A percentile compares a stretch with the other conserved stretches of the same genome.
phyloP scores from a whole-genome alignment of 352 stramenopile species.

The Aphanomyces euteiches region DNA sequence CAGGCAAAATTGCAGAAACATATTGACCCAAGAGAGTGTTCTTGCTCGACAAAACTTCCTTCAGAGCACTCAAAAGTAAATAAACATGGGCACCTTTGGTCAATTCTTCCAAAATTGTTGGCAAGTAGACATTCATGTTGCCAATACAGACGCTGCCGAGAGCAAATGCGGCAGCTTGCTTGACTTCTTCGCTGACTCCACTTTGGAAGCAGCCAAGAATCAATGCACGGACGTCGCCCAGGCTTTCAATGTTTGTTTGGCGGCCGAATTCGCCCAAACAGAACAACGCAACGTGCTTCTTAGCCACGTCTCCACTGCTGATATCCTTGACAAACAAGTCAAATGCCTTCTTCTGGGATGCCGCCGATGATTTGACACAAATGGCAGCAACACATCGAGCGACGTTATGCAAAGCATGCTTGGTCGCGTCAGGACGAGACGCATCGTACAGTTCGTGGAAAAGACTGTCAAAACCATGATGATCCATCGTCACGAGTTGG shows the following conservation, averaged over 20 bases:
- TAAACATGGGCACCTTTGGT: slow-evolving; percentile 92
- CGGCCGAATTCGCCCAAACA: slow-evolving; percentile 94
- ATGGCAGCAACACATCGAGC: slow-evolving; percentile 89
- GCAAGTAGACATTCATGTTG: slow-evolving; percentile 85
- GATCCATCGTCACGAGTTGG: slow-evolving; percentile 60
- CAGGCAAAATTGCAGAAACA: slow-evolving; percentile 88
- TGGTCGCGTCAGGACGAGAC: slow-evolving; percentile 58
- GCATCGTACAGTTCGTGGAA: slow-evolving; percentile 71
- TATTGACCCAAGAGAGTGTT: slow-evolving; percentile 56
- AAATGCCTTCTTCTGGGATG: slow-evolving; percentile 66
- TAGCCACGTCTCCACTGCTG: slow-evolving; percentile 47
- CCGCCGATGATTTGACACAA: slow-evolving; percentile 51
- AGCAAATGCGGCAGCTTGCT: slow-evolving; percentile 94
- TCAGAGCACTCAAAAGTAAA: slow-evolving; percentile 93
- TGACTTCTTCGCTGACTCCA: slow-evolving; percentile 90
- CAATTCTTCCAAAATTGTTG: slow-evolving; percentile 92
- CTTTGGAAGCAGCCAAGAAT: slow-evolving; percentile 89
- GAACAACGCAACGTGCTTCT: slow-evolving; percentile 90
- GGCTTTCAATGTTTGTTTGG: slow-evolving; percentile 83
- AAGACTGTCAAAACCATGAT: slow-evolving; percentile 83
- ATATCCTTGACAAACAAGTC: slow-evolving; percentile 71
- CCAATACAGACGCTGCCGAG: slow-evolving; percentile 95
- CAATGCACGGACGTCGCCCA: slow-evolving; percentile 83
- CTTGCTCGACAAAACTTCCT: slow-evolving; percentile 89
- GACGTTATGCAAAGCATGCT: slow-evolving; percentile 93